Conservation (phyloP, 2,329 filamentous ascomycete species). For the Lasiodiplodia theobromae region DNA sequence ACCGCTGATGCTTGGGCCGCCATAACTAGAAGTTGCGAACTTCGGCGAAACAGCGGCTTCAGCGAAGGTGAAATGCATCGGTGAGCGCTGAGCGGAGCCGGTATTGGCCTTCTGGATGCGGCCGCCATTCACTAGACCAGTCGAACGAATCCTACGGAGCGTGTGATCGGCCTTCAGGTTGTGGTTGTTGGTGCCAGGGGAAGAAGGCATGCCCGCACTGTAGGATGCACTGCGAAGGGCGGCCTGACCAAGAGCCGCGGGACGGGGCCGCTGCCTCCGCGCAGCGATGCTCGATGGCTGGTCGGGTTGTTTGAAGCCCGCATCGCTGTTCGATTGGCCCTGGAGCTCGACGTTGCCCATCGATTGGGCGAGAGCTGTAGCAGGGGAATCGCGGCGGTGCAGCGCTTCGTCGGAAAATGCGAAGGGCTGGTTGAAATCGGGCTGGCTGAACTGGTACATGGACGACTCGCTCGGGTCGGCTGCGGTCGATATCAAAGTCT, state of each 20-base stretch:
- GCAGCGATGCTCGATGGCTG: constrained; percentile 52
- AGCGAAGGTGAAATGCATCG: constrained; percentile 54
- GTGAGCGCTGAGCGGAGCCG: constrained; percentile 57
- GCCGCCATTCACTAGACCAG: constrained; percentile 54
- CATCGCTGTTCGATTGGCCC: constrained; percentile 36
- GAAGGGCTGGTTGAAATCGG: constrained; percentile 42
- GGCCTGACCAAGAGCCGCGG: constrained; percentile 49
- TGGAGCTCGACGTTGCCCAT: constrained; percentile 50
- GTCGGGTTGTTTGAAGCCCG: constrained; percentile 46
- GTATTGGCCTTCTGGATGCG: constrained; percentile 55
- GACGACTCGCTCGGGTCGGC: constrained; percentile 40
- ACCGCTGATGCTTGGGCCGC: constrained; percentile 44
- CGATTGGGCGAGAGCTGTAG: constrained; percentile 47
- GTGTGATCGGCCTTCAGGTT: constrained; percentile 42
- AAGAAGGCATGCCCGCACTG: constrained; percentile 48
- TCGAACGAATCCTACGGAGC: constrained; percentile 57
- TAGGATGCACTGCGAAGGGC: constrained; percentile 53
- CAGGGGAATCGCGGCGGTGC: constrained; percentile 47
- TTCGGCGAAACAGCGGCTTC: constrained; percentile 58
- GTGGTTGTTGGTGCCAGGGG: constrained; percentile 41
- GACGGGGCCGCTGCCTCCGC: constrained; percentile 48
- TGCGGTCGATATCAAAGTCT: constrained; percentile 43
- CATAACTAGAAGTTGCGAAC: constrained; percentile 48
- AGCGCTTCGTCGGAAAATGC: constrained; percentile 44
- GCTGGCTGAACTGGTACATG: constrained; percentile 41